Percentiles rank a stretch among this genome's conserved stretches.
These are phyloP conservation scores for Fusarium chlamydosporum DNA, from an alignment of 2,329 filamentous ascomycete species.

Conservation along the genomic window DNA sequence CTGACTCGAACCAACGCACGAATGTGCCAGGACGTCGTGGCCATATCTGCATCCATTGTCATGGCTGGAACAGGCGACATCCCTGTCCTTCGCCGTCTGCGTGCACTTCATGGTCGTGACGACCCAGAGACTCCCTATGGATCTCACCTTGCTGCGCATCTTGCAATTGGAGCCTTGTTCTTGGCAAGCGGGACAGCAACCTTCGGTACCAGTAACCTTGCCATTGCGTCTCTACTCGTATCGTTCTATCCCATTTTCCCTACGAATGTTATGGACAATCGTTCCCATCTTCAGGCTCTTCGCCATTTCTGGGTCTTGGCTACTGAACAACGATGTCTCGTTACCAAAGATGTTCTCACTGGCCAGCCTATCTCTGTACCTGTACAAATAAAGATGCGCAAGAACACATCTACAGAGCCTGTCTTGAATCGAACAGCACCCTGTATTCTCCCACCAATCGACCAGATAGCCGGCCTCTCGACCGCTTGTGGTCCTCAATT, in stretches of 20 bases:
- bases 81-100: constrained; percentile 84
- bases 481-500: constrained; percentile 75
- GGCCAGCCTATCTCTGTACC: constrained; percentile 82
- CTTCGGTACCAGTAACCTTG: constrained; percentile 88
- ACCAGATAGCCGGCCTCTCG: constrained; percentile 71
- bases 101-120: constrained; percentile 88
- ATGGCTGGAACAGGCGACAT: constrained; percentile 98
- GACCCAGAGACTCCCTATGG: constrained; percentile 90
- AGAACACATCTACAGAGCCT: constrained; percentile 56
- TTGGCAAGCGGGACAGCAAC: constrained; percentile 93
- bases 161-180: constrained; percentile 92
- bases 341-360: constrained; percentile 88
- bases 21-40: constrained; percentile 91
- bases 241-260: constrained; percentile 97
- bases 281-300: constrained; percentile 94
- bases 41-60: constrained; percentile 84
- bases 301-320: constrained; percentile 97
- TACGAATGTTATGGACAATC: constrained; percentile 89
- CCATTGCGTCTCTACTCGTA: constrained; percentile 86
- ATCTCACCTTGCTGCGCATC: constrained; percentile 91
- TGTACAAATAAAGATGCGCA: constrained; percentile 73
- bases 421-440: constrained; percentile 65
- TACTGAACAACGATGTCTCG: constrained; percentile 87
- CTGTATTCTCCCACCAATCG: constrained; percentile 74
- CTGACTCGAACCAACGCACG: constrained; percentile 85